phyloP scores from a whole-genome alignment of 2,329 filamentous ascomycete genomes.

The Fusarium liriodendri region DNA sequence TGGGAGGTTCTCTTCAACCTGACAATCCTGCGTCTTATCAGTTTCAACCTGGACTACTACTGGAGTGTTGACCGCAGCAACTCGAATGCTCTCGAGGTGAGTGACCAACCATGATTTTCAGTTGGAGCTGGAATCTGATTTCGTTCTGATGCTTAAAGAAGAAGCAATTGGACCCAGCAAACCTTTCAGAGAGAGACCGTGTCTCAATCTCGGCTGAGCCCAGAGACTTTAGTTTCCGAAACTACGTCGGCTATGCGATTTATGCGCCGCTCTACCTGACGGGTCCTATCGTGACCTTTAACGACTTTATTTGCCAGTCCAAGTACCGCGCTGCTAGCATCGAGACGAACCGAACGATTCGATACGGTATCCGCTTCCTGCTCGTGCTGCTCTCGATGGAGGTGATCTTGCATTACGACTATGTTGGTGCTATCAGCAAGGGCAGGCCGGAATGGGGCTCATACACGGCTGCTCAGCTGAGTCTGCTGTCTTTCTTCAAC shows the following conservation, averaged over 20 bases:
- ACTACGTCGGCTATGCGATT: slow-evolving; percentile 89
- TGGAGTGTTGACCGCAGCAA: slow-evolving; percentile 80
- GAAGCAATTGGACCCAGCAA: slow-evolving; percentile 91
- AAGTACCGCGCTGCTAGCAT: slow-evolving; percentile 80
- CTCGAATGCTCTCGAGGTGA: slow-evolving; percentile 83
- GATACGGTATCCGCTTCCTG: slow-evolving; percentile 86
- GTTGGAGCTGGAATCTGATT: slow-evolving; percentile 11
- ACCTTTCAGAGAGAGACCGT: slow-evolving; percentile 89
- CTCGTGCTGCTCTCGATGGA: slow-evolving; percentile 90
- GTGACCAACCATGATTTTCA: slow-evolving; percentile 42
- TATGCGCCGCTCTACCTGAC: slow-evolving; percentile 95
- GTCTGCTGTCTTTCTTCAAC: slow-evolving; percentile 94
- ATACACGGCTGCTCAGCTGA: slow-evolving; percentile 89
- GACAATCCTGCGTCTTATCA: slow-evolving; percentile 90
- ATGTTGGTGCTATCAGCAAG: slow-evolving; percentile 92
- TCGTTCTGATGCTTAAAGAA: slow-evolving; percentile 83
- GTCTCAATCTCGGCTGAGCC: slow-evolving; percentile 79
- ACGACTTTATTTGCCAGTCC: slow-evolving; percentile 92
- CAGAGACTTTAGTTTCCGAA: slow-evolving; percentile 81
- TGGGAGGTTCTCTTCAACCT: slow-evolving; percentile 99
- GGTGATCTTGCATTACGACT: slow-evolving; percentile 89
- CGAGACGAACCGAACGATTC: slow-evolving; percentile 74
- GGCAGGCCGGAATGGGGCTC: slow-evolving; percentile 80
- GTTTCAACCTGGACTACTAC: slow-evolving; percentile 97
- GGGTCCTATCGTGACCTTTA: slow-evolving; percentile 95